A percentile compares a stretch with the other conserved stretches of the same genome.
Evolutionary conservation across 2,329 filamentous ascomycete genomes (phyloP).

Genomic region (Graphium sp.): DNA sequence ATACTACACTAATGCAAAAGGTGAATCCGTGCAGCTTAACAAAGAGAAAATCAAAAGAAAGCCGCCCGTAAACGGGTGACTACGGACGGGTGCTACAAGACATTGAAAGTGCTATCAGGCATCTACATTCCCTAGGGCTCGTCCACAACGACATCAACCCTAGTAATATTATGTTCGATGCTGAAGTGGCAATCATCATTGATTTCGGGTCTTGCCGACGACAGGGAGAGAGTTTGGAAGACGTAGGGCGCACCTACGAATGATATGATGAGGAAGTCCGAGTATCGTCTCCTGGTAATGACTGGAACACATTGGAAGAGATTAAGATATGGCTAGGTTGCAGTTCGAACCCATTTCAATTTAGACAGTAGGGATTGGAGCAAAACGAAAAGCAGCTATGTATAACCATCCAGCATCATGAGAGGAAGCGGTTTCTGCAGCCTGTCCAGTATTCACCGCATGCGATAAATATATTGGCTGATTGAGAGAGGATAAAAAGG

Average conservation of each 20-base stretch:
- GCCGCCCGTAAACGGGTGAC: background rate
- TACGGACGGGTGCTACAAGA: constrained; percentile 4
- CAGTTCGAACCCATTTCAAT: constrained; percentile 4
- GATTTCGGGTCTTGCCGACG: constrained; percentile 16
- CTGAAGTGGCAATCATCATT: constrained; percentile 14
- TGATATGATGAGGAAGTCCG: constrained; percentile 5
- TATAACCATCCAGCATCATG: no score
- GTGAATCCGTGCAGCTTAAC: constrained; percentile 4
- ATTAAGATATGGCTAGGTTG: constrained; percentile 4
- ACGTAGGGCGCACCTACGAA: constrained; percentile 5
- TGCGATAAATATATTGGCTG: no score
- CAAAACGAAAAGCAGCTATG: no score
- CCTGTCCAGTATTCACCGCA: no score
- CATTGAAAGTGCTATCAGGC: constrained; percentile 10
- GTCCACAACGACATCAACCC: constrained; percentile 19
- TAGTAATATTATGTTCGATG: constrained; percentile 16
- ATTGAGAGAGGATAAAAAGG: no score
- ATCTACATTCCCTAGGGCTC: constrained; percentile 15
- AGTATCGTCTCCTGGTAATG: constrained; percentile 2
- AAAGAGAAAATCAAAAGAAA: constrained; percentile 1
- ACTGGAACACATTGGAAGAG: constrained; percentile 6
- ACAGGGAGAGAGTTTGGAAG: constrained; percentile 5
- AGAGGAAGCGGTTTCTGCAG: no score
- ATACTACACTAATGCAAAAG: constrained; percentile 2
- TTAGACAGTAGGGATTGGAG: no score